phyloP scores from a whole-genome alignment of 768 basidiomycete species.

The Leccinum pellstonianum region DNA sequence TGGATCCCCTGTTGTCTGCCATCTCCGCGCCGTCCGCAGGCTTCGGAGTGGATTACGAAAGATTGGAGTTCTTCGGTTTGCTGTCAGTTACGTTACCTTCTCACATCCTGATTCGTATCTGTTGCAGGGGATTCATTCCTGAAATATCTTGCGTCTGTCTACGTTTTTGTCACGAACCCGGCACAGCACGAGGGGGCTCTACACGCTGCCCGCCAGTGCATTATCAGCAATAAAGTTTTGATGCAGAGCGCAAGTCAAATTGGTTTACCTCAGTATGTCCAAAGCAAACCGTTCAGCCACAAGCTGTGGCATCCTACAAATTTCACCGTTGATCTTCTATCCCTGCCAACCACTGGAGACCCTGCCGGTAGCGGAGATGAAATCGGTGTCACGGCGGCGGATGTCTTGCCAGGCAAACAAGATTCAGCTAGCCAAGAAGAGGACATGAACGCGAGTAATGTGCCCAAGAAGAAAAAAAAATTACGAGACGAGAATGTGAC shows the following conservation, averaged over 20 bases:
- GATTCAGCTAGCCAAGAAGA: conserved; percentile 16
- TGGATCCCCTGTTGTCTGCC: conserved; percentile 61
- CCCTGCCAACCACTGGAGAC: conserved; percentile 14
- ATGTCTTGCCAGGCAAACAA: conserved; percentile 9
- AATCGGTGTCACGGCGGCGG: conserved; percentile 13
- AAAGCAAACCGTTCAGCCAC: conserved; percentile 64
- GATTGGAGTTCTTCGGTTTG: conserved; percentile 78
- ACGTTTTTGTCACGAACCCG: conserved; percentile 71
- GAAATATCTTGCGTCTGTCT: conserved; percentile 74
- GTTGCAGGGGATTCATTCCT: conserved; percentile 72
- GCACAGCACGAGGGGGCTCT: conserved; percentile 62
- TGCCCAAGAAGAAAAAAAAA: conserved; percentile 40
- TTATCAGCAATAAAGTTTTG: conserved; percentile 75
- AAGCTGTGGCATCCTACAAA: conserved; percentile 65
- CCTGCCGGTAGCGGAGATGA: conserved; percentile 34
- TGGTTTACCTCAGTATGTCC: conserved; percentile 72
- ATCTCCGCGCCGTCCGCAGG: conserved; percentile 69
- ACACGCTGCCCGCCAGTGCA: conserved; percentile 61
- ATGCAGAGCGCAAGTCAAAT: conserved; percentile 51
- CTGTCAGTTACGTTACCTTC: conserved; percentile 7
- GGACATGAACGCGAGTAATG: conserved; percentile 4
- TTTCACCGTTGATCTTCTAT: conserved; percentile 32
- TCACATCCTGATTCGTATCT: conserved; percentile 25
- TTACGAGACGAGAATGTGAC: conserved; percentile 40
- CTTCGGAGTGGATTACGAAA: conserved; percentile 77